Evolutionary conservation across 768 basidiomycete genomes (phyloP), one percentile per base, ranked within the genome.

Genomic region (Cubamyces sp.): DNA sequence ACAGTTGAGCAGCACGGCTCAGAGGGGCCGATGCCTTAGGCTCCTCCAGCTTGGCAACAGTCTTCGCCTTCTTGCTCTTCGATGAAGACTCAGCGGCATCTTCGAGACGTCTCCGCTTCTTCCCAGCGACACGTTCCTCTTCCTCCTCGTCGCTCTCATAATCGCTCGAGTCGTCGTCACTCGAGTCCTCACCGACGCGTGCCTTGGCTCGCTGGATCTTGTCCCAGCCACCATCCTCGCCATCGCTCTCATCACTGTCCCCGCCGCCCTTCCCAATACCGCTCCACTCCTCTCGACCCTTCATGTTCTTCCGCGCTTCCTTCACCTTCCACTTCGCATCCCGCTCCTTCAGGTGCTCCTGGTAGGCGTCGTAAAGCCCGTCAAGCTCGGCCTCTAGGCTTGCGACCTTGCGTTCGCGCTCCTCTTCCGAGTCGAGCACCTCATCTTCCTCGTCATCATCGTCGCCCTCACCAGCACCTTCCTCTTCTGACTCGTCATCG

Each of bases 261-360:
- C 72, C 76, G 45, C 79, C 78, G 48, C 76, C 64, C 48, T 66
- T 73, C 19, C 77, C 72, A 68, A 98, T 86, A 6, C 96, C 96
- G 48, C 74, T 73, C 94, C 95, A 98, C 64, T 87, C 90, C 65
- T 90, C 92, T 40, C 86, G 81, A 64, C 87, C 85, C 63, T 86
- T 84, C 69, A 89, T 87, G 73, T 85, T 87, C 69, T 82, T 78
- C 61, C 93, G 80, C 7, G 87, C 84, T 72, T 95, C 88, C 74
- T 87, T 87, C 34, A 89, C 93, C 71, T 85, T 92, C 77, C 82
- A 92, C 75, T 96, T 98, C 18, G 90, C 83, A 72, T 98, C 95
- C 61, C 87, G 81, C 73, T 95, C 94, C 62, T 84, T 81, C 77
- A 93, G 76, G 61, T 89, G 81, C 57, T 88, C 85, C 71, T 85